A percentile compares a stretch with the other conserved stretches of the same genome.
Evolutionary conservation across 2,329 filamentous ascomycete genomes (phyloP).

Genomic region (Phialophora chinensis): DNA sequence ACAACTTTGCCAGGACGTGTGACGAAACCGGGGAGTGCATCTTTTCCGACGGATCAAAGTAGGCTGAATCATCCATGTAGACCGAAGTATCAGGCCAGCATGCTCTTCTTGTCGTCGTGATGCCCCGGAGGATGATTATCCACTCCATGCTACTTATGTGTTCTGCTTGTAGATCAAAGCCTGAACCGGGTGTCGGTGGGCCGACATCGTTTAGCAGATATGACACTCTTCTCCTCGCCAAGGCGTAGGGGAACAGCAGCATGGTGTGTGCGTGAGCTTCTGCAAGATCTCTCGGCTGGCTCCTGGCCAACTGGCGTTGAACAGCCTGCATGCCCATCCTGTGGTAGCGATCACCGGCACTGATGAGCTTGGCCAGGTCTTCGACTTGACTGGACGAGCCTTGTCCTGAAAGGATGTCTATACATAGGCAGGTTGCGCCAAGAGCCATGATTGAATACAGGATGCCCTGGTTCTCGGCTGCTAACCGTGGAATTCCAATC

Average conservation of each 20-base stretch:
- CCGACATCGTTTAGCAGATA: slow-evolving; percentile 11
- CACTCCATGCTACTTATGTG: slow-evolving; percentile 16
- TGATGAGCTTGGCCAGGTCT: slow-evolving; percentile 12
- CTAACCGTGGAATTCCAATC: slow-evolving; percentile 8
- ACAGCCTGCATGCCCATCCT: slow-evolving; percentile 9
- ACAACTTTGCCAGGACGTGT: background rate
- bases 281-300: slow-evolving; percentile 7
- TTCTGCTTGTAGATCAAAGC: slow-evolving; percentile 1
- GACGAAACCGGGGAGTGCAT: background rate
- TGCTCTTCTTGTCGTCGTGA: slow-evolving; percentile 8
- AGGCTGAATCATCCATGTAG: background rate
- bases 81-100: background rate
- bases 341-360: slow-evolving; percentile 18
- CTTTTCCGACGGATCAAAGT: background rate
- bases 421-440: slow-evolving; percentile 1
- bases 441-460: slow-evolving; percentile 16
- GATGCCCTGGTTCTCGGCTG: slow-evolving; percentile 11
- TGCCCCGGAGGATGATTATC: slow-evolving; percentile 16
- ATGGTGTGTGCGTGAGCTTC: slow-evolving; percentile 16
- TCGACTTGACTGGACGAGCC: background rate
- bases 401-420: slow-evolving; percentile 11
- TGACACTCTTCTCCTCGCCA: slow-evolving; percentile 20
- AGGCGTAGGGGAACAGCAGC: slow-evolving; percentile 19
- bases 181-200: background rate
- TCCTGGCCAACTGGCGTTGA: slow-evolving; percentile 3